Evolutionary conservation across 129 eudicot species (phyloP).

Genomic region (Helianthus tuberosus): DNA sequence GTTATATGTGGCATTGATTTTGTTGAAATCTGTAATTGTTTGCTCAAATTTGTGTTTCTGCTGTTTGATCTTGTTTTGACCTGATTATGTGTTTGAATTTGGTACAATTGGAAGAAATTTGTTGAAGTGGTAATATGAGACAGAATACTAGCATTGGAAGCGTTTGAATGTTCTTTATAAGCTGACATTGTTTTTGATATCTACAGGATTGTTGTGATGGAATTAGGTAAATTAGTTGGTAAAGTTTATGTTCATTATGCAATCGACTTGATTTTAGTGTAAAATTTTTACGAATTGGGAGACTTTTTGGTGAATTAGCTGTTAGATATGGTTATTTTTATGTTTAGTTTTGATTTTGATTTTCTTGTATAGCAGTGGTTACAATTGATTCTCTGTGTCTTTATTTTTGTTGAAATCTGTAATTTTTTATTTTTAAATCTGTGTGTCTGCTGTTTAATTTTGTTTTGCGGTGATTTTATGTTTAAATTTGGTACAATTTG

Average conservation of each 20-base stretch:
- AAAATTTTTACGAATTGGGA: neutral
- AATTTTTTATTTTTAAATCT: neutral
- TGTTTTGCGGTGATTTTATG: neutral
- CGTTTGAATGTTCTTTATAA: too few relatives aligned
- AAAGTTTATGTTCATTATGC: neutral
- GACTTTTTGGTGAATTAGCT: neutral
- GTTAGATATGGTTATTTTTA: neutral
- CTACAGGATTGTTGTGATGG: conserved; percentile 31
- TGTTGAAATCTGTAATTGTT: too few relatives aligned
- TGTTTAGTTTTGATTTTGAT: conserved; percentile 25
- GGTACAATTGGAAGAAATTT: too few relatives aligned
- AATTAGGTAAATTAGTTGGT: conserved; percentile 9
- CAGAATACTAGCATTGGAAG: too few relatives aligned
- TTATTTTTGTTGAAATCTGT: neutral
- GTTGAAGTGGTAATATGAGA: too few relatives aligned
- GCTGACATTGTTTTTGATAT: neutral
- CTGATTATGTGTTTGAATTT: too few relatives aligned
- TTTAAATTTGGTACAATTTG: neutral
- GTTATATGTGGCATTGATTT: neutral
- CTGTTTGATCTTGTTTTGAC: too few relatives aligned
- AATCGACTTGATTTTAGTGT: conserved; percentile 10
- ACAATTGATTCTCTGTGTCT: neutral
- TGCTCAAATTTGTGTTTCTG: too few relatives aligned
- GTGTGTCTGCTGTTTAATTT: neutral
- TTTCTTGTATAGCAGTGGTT: neutral